These are phyloP conservation scores for Aegle marmelos DNA, from an alignment of 345 rosid genomes.

Conservation along the genomic window DNA sequence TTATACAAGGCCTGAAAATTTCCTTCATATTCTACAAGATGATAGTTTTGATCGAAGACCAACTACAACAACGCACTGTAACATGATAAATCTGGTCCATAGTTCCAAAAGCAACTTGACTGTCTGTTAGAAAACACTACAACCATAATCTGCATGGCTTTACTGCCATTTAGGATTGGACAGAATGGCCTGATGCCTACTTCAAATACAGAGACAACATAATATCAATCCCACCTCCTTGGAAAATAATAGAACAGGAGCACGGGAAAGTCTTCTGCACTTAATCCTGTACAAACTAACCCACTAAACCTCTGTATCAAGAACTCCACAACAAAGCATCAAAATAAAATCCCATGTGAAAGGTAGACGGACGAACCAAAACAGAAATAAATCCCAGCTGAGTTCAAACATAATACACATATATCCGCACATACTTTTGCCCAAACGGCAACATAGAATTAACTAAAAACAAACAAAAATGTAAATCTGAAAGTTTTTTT, in stretches of 20 bases:
- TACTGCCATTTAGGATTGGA: conserved; percentile 5
- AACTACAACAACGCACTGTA: not conserved
- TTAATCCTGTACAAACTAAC: conserved; percentile 41
- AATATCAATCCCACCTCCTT: conserved; percentile 26
- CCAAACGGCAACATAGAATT: conserved; percentile 15
- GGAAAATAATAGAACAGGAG: conserved; percentile 36
- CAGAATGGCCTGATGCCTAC: not conserved
- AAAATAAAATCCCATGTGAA: conserved; percentile 32
- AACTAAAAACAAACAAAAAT: conserved; percentile 8
- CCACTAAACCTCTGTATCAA: conserved; percentile 26
- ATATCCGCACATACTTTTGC: conserved; percentile 19
- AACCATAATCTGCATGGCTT: conserved; percentile 10
- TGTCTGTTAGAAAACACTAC: not conserved
- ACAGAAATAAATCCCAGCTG: not conserved
- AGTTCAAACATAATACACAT: conserved; percentile 26
- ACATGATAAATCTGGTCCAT: not conserved
- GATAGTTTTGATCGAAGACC: not conserved
- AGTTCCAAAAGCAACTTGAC: conserved; percentile 1
- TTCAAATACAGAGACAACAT: conserved; percentile 7
- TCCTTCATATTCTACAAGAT: not conserved
- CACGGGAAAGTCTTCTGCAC: conserved; percentile 27
- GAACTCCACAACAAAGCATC: conserved; percentile 38
- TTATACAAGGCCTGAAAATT: not conserved
- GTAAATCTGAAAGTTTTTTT: conserved; percentile 5
- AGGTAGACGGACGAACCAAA: not conserved